Evolutionary conservation across 208 protist species (phyloP), one percentile per base, ranked within the genome.

Genomic region (Leptomonas seymouri): DNA sequence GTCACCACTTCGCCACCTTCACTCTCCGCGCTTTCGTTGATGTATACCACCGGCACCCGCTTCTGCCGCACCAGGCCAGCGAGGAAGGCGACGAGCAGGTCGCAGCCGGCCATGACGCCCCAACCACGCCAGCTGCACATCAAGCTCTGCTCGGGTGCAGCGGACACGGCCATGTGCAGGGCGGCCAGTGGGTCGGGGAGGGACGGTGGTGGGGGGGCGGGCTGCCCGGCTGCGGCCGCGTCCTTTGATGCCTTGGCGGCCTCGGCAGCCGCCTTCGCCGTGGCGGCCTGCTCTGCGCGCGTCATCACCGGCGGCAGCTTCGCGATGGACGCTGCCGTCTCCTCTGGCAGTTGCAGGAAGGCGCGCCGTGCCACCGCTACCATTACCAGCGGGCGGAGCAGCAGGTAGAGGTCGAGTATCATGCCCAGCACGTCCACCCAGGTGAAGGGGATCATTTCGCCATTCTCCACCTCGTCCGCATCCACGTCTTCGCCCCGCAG

Each of bases 31-130:
- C 44, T 51, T 55, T 74, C 62, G 48, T 74, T 79, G 48, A 93
- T 90, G 76, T 86, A 89, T 31, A 95, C 85, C 31, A 93, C 79
- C 4, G 90, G 90, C 50, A 91, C 84, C 48, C 90, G 90, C 51
- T 80, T 61, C 50, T 59, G 71, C 12, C 78, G 76, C 49, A 95
- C 86, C 41, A 87, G 76, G 30, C 84, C 82, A 7, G 90, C 53
- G 20, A 90, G 34, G 23, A 88, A 39, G 18, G 73, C 53, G 15
- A 90, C 81, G 34, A 88, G 12, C 2, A 72, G n/a, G 67, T 95
- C 90, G n/a, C 83, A 57, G 28, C 70, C 77, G 36, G 84, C 72
- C 31, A 93, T 79, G 28, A 67, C 41, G 2, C 67, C 42, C 90
- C 87, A 92, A 36, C 76, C 62, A 5, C 67, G 51, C 85, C 85